Evolutionary conservation across 768 basidiomycete genomes (phyloP), one percentile per base, ranked within the genome.

Genomic region (Mrakia gelida): DNA sequence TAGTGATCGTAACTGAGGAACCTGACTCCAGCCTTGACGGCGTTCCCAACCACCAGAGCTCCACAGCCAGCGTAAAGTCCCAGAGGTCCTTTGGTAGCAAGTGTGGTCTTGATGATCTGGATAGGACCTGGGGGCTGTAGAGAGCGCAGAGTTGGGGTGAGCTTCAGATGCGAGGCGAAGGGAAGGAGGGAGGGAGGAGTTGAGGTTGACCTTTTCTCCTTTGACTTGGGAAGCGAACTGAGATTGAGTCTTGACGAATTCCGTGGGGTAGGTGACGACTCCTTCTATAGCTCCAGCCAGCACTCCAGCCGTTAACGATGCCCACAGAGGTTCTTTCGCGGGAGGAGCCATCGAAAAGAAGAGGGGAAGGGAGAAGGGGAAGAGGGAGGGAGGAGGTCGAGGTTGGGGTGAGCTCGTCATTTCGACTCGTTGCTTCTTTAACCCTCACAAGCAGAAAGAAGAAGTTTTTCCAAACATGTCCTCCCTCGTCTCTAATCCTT

Each of bases 1-100:
- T 95, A 95, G 83, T 91, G 88, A 83, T 98, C 95, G 85, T 99
- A 99, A 81, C 90, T 92, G 76, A 97, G 89, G 84, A 99, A 99
- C 62, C 97, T 88, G 54, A 99, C 95, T 5, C 95, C 97, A 1
- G 97, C 97, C 86, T 99, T 99, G 81, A 89, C 83, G 0, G 95
- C 88, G 84, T 98, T 98, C 18, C 96, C 97, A 21, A 94, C 87
- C 8, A 98, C 89, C 23, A 98, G 88, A 0, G 97, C 96, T 28
- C 88, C 89, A 82, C 92, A 94, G 82, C 95, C 95, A 0, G 94
- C 92, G 81, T 99, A 99, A n/a, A 99, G 87, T 0, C 96, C 97
- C 0, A 84, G 83, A 21, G 97, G 80, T 13, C 97, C 97, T 79
- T 92, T 90, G 1, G 88, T 88, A 79, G 87, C 87, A 41, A 96